Base-by-base conservation (phyloP, 805 yeast species). In the Nakazawaea anatomiae region DNA sequence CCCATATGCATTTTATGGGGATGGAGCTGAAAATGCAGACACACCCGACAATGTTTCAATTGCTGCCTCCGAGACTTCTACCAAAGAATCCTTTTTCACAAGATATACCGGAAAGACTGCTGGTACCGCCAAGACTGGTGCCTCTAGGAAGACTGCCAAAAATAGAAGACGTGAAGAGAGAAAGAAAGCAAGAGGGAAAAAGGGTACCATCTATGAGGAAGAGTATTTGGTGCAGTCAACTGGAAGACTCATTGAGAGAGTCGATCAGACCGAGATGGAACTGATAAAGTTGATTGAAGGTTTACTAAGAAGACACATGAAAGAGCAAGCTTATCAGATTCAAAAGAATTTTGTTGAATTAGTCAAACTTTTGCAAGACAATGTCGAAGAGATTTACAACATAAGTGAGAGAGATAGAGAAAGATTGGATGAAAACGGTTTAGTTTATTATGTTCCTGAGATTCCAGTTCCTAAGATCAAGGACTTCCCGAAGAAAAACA, bases 41-140 rank as follows among this genome's bases (percentile, higher is more conserved):
- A 80, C 88, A 11, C 91, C 96, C 1, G 99, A 94, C 66, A 88
- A 91, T 64, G 94, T 94, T 8, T 91, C 98, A 0, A 78, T 94
- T 56, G 98, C 97, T 0, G 94, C 96, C 1, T 87, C 96, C 0
- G 97, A 90, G 65, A 83, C 96, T 0, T 89, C 97, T 0, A 88
- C 96, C 0, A 86, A 88, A 31, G 95, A 92, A 39, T 90, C 98
- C 0, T 89, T 91, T 66, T 88, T 89, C 71, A 94, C 99, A 1
- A 79, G 96, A 63, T 94, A 94, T 66, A 94, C 99, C 0, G 99
- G 98, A 56, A 91, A 92, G 68, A 91, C 98, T 1, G 76, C 86
- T 1, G 96, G 96, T 28, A 94, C 99, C 3, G 98, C 98, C 4
- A 87, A 87, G 63, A 94, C 99, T 0, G 97, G 98, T 31, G 97